Evolutionary conservation across 2,329 filamentous ascomycete species (phyloP), one percentile per base, ranked within the genome.

Genomic region (Cladosporium sp.): DNA sequence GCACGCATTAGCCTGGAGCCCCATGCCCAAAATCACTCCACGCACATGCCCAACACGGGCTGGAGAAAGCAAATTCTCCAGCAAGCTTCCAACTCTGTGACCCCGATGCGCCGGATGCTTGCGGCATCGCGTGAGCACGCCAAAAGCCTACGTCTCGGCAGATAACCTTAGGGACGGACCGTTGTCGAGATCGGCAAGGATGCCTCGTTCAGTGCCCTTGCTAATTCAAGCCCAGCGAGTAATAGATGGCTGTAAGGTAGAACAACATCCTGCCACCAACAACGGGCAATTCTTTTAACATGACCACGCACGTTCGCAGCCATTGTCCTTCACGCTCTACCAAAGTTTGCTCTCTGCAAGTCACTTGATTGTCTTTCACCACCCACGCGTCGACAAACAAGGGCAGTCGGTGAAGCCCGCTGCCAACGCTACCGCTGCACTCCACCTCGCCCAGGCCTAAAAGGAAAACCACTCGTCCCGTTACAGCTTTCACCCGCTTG

Each of bases 361-460:
- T 22, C 37, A 30, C 30, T 22, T n/a, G 14, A 7, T 45, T 40
- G 11, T 19, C 54, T 58, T 42, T 51, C 55, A 34, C 43, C 19
- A 25, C 30, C 42, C 38, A 38, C 15, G 51, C 30, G 36, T 54
- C 38, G 51, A 36, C 38, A 43, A 52, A 52, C 45, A 43, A 34
- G 5, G 5, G 9, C 11, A 47, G 54, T 56, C 54, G 54, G 54
- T 56, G 54, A 56, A 56, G 54, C 54, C 54, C 54, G 54, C 40
- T 40, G 34, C 47, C n/a, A 39, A 19, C 30, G 38, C 30, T 42
- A 37, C 42, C 5, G 28, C 54, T 56, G 54, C 54, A 56, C 54
- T 49, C 42, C 54, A 49, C 54, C 42, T 49, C 42, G 54, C 54
- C 42, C 42, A 56, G 54, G 54, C 54, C 30, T 19, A 38, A 56